Evolutionary conservation across 768 basidiomycete genomes (phyloP).

Genomic region (Hypholoma fasciculare): DNA sequence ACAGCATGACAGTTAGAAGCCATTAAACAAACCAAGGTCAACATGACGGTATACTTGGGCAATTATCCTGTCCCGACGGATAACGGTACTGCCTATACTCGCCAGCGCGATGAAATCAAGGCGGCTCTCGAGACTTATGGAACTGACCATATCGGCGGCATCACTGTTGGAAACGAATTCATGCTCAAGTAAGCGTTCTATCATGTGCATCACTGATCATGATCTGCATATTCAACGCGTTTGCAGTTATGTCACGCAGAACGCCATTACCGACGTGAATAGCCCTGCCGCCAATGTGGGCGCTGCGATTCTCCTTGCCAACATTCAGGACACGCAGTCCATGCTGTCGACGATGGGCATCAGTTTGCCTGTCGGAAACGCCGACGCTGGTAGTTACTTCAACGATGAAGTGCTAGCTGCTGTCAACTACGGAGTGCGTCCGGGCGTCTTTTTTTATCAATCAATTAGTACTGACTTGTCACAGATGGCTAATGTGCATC

Average conservation of each 20-base stretch:
- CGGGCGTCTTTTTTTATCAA: not conserved
- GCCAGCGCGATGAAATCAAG: slow-evolving; percentile 71
- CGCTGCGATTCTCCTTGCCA: slow-evolving; percentile 58
- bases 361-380: slow-evolving; percentile 68
- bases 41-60: slow-evolving; percentile 79
- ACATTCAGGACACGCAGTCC: slow-evolving; percentile 66
- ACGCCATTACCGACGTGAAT: slow-evolving; percentile 55
- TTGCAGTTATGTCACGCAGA: slow-evolving; percentile 57
- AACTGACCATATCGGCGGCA: slow-evolving; percentile 67
- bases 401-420: slow-evolving; percentile 63
- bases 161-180: slow-evolving; percentile 93
- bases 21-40: slow-evolving; percentile 85
- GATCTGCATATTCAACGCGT: not conserved
- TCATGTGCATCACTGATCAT: not conserved
- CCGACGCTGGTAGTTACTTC: slow-evolving; percentile 88
- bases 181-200: slow-evolving; percentile 62
- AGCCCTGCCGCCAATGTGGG: slow-evolving; percentile 58
- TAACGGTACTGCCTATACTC: slow-evolving; percentile 63
- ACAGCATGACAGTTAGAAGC: slow-evolving; percentile 64
- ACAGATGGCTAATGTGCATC: slow-evolving; percentile 88
- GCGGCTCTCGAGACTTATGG: slow-evolving; percentile 78
- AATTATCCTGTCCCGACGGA: slow-evolving; percentile 68
- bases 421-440: slow-evolving; percentile 69
- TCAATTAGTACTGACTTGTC: not conserved
- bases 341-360: slow-evolving; percentile 59